Evolutionary conservation across 2,329 filamentous ascomycete genomes (phyloP).

Genomic region (Epichloe brachyelytri): DNA sequence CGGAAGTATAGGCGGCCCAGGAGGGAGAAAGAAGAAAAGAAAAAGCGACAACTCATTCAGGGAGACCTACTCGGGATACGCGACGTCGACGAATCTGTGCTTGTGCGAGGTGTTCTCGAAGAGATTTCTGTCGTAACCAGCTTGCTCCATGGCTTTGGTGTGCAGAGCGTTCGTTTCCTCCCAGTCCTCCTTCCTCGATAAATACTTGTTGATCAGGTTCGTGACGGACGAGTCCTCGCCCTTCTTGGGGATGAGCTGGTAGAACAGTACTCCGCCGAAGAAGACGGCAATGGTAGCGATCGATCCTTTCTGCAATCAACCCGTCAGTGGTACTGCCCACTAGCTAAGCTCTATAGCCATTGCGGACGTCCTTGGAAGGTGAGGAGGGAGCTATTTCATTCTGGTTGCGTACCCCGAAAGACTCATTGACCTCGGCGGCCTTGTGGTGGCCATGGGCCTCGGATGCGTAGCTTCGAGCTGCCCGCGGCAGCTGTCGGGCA

Average conservation of each 20-base stretch:
- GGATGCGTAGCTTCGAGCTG: slow-evolving; percentile 40
- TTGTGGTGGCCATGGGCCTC: slow-evolving; percentile 36
- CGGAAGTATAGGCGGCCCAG: too few relatives aligned
- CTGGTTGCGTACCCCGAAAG: slow-evolving; percentile 38
- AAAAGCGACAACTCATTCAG: too few relatives aligned
- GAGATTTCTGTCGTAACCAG: slow-evolving; percentile 43
- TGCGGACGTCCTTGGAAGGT: neutral
- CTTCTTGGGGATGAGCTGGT: slow-evolving; percentile 36
- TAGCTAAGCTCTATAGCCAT: neutral
- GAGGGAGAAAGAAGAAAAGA: neutral
- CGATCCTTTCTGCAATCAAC: slow-evolving; percentile 31
- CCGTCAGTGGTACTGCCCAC: neutral
- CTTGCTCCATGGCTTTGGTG: slow-evolving; percentile 40
- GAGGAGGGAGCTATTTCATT: neutral
- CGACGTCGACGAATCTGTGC: slow-evolving; percentile 36
- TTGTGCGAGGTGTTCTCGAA: slow-evolving; percentile 31
- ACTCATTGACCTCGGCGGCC: slow-evolving; percentile 36
- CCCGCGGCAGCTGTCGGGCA: slow-evolving; percentile 24
- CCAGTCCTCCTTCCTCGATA: slow-evolving; percentile 35
- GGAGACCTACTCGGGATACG: slow-evolving; percentile 43
- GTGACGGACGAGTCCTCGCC: slow-evolving; percentile 36
- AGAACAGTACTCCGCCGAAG: slow-evolving; percentile 30
- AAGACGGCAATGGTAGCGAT: slow-evolving; percentile 32
- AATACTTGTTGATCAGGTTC: slow-evolving; percentile 33
- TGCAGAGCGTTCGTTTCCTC: slow-evolving; percentile 39